phyloP scores from a whole-genome alignment of 1,284 basidiomycete genomes.

The Neolentinus lepideus region DNA sequence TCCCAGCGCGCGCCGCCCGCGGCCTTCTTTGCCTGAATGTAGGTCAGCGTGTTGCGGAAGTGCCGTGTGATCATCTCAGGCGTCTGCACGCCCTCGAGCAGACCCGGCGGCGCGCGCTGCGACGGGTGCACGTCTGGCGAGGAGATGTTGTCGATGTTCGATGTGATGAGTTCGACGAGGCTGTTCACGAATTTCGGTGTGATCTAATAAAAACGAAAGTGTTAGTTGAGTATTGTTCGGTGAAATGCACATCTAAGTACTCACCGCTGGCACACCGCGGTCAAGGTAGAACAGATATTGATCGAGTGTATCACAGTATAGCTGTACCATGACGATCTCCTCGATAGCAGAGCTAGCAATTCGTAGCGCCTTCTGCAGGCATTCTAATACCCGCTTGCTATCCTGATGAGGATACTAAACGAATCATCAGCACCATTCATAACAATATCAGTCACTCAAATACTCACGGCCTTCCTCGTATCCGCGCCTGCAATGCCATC shows the following conservation, averaged over 20 bases:
- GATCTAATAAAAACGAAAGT: slow-evolving; percentile 56
- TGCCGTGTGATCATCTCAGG: slow-evolving; percentile 90
- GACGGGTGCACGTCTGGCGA: slow-evolving; percentile 82
- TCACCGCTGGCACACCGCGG: slow-evolving; percentile 80
- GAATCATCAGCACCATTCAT: background rate
- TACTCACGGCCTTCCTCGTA: background rate
- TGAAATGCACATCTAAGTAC: slow-evolving; percentile 17
- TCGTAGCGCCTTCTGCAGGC: slow-evolving; percentile 87
- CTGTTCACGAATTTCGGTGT: slow-evolving; percentile 93
- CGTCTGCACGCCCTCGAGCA: slow-evolving; percentile 85
- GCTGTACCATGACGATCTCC: slow-evolving; percentile 88
- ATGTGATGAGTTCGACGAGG: slow-evolving; percentile 87
- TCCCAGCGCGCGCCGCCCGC: slow-evolving; percentile 62
- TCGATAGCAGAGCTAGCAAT: slow-evolving; percentile 93
- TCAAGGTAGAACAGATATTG: slow-evolving; percentile 93
- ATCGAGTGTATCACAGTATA: slow-evolving; percentile 92
- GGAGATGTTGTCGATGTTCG: slow-evolving; percentile 82
- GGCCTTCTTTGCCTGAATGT: slow-evolving; percentile 73
- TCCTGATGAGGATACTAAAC: slow-evolving; percentile 80
- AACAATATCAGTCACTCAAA: background rate
- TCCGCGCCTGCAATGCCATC: slow-evolving; percentile 18
- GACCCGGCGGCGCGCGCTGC: slow-evolving; percentile 70
- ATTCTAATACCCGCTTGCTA: slow-evolving; percentile 92
- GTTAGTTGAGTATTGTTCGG: too few species aligned
- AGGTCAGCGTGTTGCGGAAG: slow-evolving; percentile 83